A percentile compares a stretch with the other conserved stretches of the same genome.
Evolutionary conservation across 345 rosid genomes (phyloP).

Genomic region (Abelmoschus esculentus): DNA sequence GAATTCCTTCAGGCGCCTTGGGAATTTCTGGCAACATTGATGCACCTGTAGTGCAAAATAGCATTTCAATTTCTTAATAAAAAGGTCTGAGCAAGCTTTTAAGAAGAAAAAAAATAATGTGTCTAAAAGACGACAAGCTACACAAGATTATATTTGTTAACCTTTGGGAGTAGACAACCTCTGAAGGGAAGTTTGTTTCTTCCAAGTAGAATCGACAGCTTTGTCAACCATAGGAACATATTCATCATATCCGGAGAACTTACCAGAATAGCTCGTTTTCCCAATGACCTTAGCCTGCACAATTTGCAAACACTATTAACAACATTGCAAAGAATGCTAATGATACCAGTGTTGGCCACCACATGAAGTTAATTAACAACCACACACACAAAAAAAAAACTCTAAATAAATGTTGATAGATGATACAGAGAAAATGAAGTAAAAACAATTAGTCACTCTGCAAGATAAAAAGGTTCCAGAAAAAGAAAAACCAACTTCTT

Average conservation of each 20-base stretch:
- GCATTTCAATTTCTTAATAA: slow-evolving; percentile 10
- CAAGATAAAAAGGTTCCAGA: background rate
- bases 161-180: slow-evolving; percentile 53
- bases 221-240: slow-evolving; percentile 98
- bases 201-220: slow-evolving; percentile 87
- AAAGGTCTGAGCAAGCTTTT: background rate
- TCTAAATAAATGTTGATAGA: background rate
- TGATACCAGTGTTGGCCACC: background rate
- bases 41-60: slow-evolving; percentile 35
- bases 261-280: slow-evolving; percentile 50
- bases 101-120: background rate
- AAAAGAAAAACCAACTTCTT: slow-evolving; percentile 53
- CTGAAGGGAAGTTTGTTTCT: slow-evolving; percentile 48
- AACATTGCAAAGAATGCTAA: background rate
- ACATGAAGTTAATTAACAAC: background rate
- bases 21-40: slow-evolving; percentile 27
- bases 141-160: slow-evolving; percentile 8
- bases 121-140: background rate
- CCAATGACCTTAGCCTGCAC: slow-evolving; percentile 64
- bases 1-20: slow-evolving; percentile 49
- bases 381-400: background rate
- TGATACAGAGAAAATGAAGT: background rate
- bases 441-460: background rate
- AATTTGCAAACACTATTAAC: slow-evolving; percentile 10
- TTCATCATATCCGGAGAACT: slow-evolving; percentile 89